These are phyloP conservation scores for Apiospora kogelbergensis DNA, from an alignment of 2,329 filamentous ascomycete species.

Conservation along the genomic window DNA sequence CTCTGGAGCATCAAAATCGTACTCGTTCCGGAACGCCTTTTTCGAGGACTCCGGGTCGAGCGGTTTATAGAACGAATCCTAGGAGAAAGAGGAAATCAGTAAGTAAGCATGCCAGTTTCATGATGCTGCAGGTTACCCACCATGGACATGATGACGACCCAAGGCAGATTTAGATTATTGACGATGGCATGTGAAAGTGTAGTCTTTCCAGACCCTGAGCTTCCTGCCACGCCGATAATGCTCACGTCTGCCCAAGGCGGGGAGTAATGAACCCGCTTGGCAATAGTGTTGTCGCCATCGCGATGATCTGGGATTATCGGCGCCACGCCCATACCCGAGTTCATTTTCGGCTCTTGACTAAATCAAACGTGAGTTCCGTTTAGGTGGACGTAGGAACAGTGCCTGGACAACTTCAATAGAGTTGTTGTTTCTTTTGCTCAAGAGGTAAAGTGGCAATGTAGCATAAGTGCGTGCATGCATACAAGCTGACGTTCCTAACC, in stretches of 20 bases:
- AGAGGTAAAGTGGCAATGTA: background rate
- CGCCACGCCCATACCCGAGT: conserved; percentile 25
- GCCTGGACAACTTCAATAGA: background rate
- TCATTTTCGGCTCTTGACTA: conserved; percentile 21
- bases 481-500: background rate
- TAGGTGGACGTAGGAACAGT: background rate
- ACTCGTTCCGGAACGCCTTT: conserved; percentile 85
- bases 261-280: conserved; percentile 72
- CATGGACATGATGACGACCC: conserved; percentile 98
- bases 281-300: conserved; percentile 42
- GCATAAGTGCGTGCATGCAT: background rate
- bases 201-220: conserved; percentile 94
- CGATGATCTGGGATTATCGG: conserved; percentile 31
- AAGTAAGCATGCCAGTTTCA: conserved; percentile 19
- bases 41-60: conserved; percentile 76
- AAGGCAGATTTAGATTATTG: conserved; percentile 84
- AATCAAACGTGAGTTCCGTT: background rate
- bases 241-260: conserved; percentile 95
- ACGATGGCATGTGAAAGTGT: conserved; percentile 92
- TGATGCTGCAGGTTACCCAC: conserved; percentile 45
- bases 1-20: conserved; percentile 91
- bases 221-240: conserved; percentile 95
- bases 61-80: conserved; percentile 98
- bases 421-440: background rate
- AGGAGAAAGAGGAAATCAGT: conserved; percentile 15